Evolutionary conservation across 2,329 filamentous ascomycete species (phyloP), one percentile per base, ranked within the genome.

Genomic region (Beauveria scarabaeidicola): DNA sequence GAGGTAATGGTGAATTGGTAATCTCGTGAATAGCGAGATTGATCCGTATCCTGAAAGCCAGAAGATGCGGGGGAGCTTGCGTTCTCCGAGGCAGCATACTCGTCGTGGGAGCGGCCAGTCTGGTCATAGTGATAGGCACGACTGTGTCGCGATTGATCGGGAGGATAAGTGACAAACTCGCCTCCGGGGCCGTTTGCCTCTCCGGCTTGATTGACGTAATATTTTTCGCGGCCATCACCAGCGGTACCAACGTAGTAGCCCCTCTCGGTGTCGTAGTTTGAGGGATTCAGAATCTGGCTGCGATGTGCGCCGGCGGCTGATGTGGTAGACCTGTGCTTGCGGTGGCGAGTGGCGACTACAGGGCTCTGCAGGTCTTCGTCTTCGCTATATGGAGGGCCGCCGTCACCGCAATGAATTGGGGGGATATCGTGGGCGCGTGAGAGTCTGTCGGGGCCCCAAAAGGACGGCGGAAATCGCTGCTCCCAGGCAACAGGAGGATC

Each of bases 1-100:
- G 90, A 95, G 17, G 90, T 93, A 66, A 96, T 96, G 19, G 91
- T 95, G 72, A 97, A 96, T 67, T 95, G 90, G 71, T 96, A 97
- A 73, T 96, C 90, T 65, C 89, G 85, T 50, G 91, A 95, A 73
- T 92, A 96, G 67, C 91, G 84, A 59, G 87, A 90, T 70, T 90
- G 82, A 68, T 91, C 87, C 65, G 84, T 82, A 61, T 81, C 77
- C 60, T 75, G 78, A 62, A 77, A 80, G 32, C 78, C 79, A 1
- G 84, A 82, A 9, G 84, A 87, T 17, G 83, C 85, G 47, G 78
- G 75, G 32, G 77, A 72, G 71, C 82, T 85, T 17, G 83, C 84
- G 15, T 77, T 78, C 62, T 85, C 84, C 2, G 85, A 85, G 61
- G 79, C 81, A 19, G 76, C 74, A 67, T 81, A 82, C 19, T 78